Percentiles rank a stretch among this genome's conserved stretches.
phyloP scores from a whole-genome alignment of 306 rosid genomes.

The Lathyrus sativus region DNA sequence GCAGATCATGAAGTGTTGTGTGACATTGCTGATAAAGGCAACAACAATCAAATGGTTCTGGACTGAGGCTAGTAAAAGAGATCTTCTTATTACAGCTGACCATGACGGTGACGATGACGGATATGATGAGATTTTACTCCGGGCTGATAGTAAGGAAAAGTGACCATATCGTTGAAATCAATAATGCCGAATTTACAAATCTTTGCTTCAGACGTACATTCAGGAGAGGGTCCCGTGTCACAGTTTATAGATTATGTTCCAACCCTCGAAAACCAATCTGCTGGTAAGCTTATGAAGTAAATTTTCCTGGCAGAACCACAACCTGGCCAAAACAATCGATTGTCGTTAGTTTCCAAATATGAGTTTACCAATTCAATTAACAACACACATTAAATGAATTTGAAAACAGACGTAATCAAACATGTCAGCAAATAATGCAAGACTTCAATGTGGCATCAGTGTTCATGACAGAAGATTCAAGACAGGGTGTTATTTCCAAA shows the following conservation, averaged over 20 bases:
- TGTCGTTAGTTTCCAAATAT: no score
- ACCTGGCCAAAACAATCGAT: no score
- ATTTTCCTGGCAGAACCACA: no score
- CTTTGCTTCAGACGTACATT: constrained; percentile 40
- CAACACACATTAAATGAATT: no score
- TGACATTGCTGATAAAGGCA: constrained; percentile 45
- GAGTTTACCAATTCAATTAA: no score
- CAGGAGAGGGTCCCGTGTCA: constrained; percentile 52
- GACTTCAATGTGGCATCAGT: no score
- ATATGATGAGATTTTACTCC: constrained; percentile 44
- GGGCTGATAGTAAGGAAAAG: constrained; percentile 43
- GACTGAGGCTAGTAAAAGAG: constrained; percentile 30
- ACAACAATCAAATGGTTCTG: constrained; percentile 26
- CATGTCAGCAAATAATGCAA: no score
- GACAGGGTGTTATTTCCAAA: no score
- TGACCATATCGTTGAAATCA: constrained; percentile 41
- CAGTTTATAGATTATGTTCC: constrained; percentile 65
- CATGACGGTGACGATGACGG: constrained; percentile 28
- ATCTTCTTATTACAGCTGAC: constrained; percentile 16
- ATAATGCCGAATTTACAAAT: constrained; percentile 46
- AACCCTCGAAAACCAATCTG: constrained; percentile 49
- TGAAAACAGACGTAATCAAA: no score
- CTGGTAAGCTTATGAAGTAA: no score
- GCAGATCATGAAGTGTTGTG: constrained; percentile 49
- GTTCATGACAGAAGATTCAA: no score